phyloP scores from a whole-genome alignment of 2,329 filamentous ascomycete genomes.

The Phialocephala sp. region DNA sequence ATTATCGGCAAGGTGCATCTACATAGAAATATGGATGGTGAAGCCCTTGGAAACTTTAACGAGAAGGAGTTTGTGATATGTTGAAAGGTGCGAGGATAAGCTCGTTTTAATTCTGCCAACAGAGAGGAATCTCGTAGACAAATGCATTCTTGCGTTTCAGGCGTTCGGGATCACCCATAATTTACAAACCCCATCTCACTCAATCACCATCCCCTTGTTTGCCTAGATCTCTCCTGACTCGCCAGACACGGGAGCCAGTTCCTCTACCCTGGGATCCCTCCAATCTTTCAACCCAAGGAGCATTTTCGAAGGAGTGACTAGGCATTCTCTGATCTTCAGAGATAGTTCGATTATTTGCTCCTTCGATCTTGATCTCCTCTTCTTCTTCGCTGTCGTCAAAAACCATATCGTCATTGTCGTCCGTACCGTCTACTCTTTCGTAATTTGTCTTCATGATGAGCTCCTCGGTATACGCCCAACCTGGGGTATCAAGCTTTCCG shows the following conservation, averaged over 20 bases:
- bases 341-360: constrained; percentile 9
- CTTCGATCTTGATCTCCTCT: constrained; percentile 13
- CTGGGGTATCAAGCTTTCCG: constrained; percentile 71
- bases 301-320: constrained; percentile 43
- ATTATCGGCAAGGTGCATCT: neutral
- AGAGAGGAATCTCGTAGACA: too few relatives aligned
- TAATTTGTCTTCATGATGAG: constrained; percentile 48
- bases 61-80: neutral
- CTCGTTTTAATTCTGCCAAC: too few relatives aligned
- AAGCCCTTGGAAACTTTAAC: neutral
- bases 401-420: constrained; percentile 7
- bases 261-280: constrained; percentile 60
- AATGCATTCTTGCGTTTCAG: too few relatives aligned
- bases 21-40: neutral
- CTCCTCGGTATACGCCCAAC: constrained; percentile 73
- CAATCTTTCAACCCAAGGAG: constrained; percentile 66
- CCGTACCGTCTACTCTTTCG: constrained; percentile 24
- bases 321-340: constrained; percentile 24
- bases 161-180: too few relatives aligned
- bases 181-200: too few relatives aligned
- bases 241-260: constrained; percentile 65
- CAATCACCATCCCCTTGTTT: constrained; percentile 34
- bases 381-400: constrained; percentile 17
- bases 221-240: constrained; percentile 67
- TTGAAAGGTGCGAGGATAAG: neutral